phyloP scores from a whole-genome alignment of 305 asterid species.

The Solanum hybrid region DNA sequence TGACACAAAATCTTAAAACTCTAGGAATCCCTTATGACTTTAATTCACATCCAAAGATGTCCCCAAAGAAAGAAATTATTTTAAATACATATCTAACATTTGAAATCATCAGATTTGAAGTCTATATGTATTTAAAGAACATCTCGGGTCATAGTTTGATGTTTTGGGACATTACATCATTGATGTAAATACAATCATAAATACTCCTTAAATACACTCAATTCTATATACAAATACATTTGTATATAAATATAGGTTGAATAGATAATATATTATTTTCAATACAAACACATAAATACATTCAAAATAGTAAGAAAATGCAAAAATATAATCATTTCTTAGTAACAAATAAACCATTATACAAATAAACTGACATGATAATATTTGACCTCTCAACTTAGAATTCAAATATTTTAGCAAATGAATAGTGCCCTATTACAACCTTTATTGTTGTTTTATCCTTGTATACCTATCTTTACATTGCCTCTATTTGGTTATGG shows the following conservation, averaged over 20 bases:
- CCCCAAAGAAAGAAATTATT: background rate
- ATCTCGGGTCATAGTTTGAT: background rate
- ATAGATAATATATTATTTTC: background rate
- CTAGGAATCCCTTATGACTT: background rate
- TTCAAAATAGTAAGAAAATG: background rate
- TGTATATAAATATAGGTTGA: background rate
- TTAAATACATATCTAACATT: background rate
- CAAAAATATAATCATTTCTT: no score
- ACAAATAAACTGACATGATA: background rate
- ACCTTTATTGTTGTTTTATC: background rate
- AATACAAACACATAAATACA: background rate
- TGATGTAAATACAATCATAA: background rate
- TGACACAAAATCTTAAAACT: background rate
- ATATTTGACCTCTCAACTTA: background rate
- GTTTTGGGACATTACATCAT: background rate
- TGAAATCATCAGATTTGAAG: background rate
- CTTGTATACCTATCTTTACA: background rate
- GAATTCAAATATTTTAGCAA: background rate
- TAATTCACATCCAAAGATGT: background rate
- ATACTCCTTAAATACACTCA: background rate
- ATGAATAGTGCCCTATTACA: background rate
- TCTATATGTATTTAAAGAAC: background rate
- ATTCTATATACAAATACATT: background rate
- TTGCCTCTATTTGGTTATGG: background rate
- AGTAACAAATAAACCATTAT: background rate